Base-by-base conservation (phyloP, 352 stramenopile genomes). In the Phytopythium ostracodes region DNA sequence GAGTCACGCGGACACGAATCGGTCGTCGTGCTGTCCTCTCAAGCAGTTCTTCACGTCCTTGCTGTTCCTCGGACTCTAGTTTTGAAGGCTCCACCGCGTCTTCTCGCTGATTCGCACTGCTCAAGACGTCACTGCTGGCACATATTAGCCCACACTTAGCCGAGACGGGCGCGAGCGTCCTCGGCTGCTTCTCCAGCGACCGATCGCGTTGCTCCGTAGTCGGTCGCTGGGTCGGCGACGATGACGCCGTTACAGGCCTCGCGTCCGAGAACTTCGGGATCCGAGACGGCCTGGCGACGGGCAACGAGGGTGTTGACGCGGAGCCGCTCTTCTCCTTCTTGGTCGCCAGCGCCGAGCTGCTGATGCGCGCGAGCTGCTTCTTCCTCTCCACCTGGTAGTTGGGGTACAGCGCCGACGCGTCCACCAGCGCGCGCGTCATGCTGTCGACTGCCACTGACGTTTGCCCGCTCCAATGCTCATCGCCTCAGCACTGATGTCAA, bases 381-480 rank as follows among this genome's bases (percentile, higher is more conserved):
- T 77, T 65, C 29, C 72, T 57, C 63, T 91, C 81, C 1, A 71
- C 75, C 38, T 87, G 71, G 38, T 87, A 79, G 58, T 89, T 81
- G 7, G 81, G 81, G 38, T 89, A 91, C 29, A 89, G 71, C 20
- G 35, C 22, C 47, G 64, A 66, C 14, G 60, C 40, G 60, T 71
- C 59, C 58, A 63, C 61, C 20, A 9, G 18, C 17, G 38, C 36
- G 33, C 29, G 22, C 14, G 53, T 29, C n/a, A 43, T 57, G 8
- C 20, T 38, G n/a, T 0, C 15, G 27, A 29, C 31, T n/a, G 51
- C 4, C 27, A 43, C 27, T 29, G 22, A 36, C 25, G n/a, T 36
- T 20, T 36, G 47, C 24, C 3, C 3, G 1, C 33, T 38, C 33
- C 6, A 38, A 10, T 15, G 18, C 24, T 36, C 47, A 54, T 54